Conservation (phyloP, 176 grass and related monocot genomes). For the Echinochloa phyllopogon region DNA sequence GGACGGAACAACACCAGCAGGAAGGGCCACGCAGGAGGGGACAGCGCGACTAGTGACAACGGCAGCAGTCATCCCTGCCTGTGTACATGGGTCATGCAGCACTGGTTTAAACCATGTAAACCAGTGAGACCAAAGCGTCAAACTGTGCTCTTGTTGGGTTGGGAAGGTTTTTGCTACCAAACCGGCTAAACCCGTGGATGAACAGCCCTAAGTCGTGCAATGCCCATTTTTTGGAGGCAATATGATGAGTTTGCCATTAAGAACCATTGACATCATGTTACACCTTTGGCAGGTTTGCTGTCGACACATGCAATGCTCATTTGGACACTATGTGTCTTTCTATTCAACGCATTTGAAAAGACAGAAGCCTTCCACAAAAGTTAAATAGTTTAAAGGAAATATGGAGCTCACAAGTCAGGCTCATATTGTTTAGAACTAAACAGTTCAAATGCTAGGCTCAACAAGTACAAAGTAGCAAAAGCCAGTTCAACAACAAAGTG, state of each 20-base stretch:
- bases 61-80: neutral
- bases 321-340: neutral
- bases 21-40: neutral
- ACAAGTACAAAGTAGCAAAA: conserved; percentile 10
- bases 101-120: neutral
- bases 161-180: neutral
- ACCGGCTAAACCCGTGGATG: neutral
- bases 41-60: neutral
- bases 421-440: conserved; percentile 18
- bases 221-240: neutral
- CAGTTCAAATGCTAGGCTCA: conserved; percentile 10
- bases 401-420: conserved; percentile 7
- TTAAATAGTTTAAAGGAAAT: neutral
- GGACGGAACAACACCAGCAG: neutral
- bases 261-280: neutral
- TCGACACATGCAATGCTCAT: neutral
- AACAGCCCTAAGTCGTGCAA: neutral
- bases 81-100: neutral
- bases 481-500: conserved; percentile 1
- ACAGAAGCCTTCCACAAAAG: neutral
- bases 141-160: neutral
- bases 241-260: neutral
- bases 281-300: neutral
- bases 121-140: neutral
- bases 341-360: neutral